phyloP scores from a whole-genome alignment of 139 green algal species.

The Chlorella sp. region DNA sequence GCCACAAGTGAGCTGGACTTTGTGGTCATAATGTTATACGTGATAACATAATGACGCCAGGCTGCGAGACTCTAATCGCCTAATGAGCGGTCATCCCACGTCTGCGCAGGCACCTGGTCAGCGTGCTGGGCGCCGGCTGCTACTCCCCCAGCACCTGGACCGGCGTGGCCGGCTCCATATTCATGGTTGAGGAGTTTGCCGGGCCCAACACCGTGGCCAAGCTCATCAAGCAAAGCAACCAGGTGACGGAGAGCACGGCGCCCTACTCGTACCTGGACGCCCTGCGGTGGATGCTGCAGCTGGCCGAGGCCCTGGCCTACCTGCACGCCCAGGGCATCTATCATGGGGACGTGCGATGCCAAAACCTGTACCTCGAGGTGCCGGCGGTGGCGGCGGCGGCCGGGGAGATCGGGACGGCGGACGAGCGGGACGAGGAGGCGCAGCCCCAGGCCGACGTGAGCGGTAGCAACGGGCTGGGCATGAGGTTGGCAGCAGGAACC shows the following conservation, averaged over 20 bases:
- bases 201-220: conserved; percentile 1
- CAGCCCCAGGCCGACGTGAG: too few species aligned
- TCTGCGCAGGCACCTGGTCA: background rate
- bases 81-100: too few species aligned
- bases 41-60: background rate
- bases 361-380: conserved; percentile 8
- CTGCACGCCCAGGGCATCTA: conserved; percentile 4
- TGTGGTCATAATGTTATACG: too few species aligned
- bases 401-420: too few species aligned
- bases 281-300: background rate
- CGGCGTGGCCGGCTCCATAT: background rate
- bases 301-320: conserved; percentile 10
- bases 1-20: too few species aligned
- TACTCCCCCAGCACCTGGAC: background rate
- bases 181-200: background rate
- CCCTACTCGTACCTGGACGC: background rate
- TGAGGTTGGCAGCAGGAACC: too few species aligned
- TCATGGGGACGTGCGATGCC: conserved; percentile 2
- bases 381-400: too few species aligned
- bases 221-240: conserved; percentile 12
- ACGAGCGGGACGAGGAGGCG: too few species aligned
- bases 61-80: background rate
- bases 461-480: too few species aligned
- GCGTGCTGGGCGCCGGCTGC: background rate
- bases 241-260: too few species aligned